Evolutionary conservation across 2,329 filamentous ascomycete species (phyloP).

Genomic region (Trichoderma breve): DNA sequence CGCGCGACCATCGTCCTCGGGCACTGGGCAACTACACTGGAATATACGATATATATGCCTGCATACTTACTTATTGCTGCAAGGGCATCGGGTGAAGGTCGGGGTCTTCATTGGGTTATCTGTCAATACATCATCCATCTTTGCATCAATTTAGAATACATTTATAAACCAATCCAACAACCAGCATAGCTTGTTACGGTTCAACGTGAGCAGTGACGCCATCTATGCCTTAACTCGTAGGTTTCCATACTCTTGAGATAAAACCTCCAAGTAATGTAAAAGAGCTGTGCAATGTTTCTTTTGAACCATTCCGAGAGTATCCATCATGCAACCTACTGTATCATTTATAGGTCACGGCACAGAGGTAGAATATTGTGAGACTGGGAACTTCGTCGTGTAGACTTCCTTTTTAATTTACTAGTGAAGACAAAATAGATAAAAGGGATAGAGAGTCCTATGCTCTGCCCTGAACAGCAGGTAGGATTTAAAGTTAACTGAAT

Average conservation of each 20-base stretch:
- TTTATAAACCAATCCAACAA: neutral
- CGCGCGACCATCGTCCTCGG: neutral
- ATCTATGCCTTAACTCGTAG: neutral
- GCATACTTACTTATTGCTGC: constrained; percentile 8
- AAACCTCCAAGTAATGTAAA: neutral
- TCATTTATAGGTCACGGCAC: neutral
- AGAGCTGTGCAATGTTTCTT: neutral
- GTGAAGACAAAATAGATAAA: neutral
- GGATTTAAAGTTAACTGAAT: neutral
- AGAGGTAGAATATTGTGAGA: neutral
- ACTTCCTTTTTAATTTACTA: neutral
- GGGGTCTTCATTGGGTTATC: constrained; percentile 7
- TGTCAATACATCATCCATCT: constrained; percentile 8
- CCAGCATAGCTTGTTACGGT: neutral
- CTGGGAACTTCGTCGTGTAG: neutral
- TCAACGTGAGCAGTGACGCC: neutral
- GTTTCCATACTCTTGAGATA: neutral
- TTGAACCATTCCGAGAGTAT: neutral
- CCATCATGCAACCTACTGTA: neutral
- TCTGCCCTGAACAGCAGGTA: neutral
- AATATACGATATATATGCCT: constrained; percentile 15
- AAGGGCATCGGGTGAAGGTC: constrained; percentile 3
- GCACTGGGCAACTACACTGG: neutral
- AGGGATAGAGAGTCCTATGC: neutral
- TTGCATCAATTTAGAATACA: constrained; percentile 12